A percentile compares a stretch with the other conserved stretches of the same genome.
Conservation (phyloP, 306 rosid species). For the Sicyos edulis region DNA sequence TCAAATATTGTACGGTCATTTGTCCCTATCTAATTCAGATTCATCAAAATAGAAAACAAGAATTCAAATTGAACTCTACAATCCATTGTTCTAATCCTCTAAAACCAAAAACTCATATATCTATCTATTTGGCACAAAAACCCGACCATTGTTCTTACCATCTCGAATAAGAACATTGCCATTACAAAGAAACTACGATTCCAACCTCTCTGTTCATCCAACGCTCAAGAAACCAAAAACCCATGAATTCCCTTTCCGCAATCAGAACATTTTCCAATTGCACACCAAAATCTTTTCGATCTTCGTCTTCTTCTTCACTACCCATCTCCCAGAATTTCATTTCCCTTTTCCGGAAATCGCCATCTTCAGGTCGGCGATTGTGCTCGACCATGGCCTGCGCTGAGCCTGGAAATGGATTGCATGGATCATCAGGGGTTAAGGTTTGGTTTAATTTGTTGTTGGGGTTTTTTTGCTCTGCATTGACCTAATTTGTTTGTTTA, state of each 20-base stretch:
- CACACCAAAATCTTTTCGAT: neutral
- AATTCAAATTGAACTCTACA: too few relatives aligned
- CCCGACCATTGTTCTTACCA: too few relatives aligned
- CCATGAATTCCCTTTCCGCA: neutral
- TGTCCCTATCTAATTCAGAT: too few relatives aligned
- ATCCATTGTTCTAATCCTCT: too few relatives aligned
- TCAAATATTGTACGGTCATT: too few relatives aligned
- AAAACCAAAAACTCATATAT: too few relatives aligned
- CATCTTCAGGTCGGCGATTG: neutral
- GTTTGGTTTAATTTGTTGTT: neutral
- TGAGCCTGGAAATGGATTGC: neutral
- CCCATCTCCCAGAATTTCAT: neutral
- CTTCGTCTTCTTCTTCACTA: neutral
- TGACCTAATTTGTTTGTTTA: too few relatives aligned
- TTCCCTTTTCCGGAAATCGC: neutral
- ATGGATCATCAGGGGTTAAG: slow-evolving; percentile 4
- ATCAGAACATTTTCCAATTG: neutral
- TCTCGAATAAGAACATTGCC: too few relatives aligned
- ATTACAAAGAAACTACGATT: too few relatives aligned
- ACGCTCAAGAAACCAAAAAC: neutral
- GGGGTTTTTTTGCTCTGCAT: neutral
- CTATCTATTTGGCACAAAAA: too few relatives aligned
- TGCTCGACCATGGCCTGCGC: slow-evolving; percentile 1
- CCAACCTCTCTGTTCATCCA: neutral
- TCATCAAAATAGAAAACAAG: too few relatives aligned